Conservation (phyloP, 148 eudicot genomes). For the Linanthus parryae region DNA sequence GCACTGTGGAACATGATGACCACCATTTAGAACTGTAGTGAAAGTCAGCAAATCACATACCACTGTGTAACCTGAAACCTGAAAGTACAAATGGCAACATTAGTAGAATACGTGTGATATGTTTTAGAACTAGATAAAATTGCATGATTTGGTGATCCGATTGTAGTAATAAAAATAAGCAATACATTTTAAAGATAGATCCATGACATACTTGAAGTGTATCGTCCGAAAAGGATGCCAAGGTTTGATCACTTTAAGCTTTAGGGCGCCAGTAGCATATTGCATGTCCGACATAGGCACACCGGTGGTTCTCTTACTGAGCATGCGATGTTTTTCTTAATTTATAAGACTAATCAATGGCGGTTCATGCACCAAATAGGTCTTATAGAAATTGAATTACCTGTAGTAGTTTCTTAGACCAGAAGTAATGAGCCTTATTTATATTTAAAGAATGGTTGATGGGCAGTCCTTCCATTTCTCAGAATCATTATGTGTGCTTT, state of each 20-base stretch:
- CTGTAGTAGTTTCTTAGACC: constrained; percentile 28
- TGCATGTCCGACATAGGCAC: constrained; percentile 28
- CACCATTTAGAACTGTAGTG: background rate
- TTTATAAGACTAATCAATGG: no score
- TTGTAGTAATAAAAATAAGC: no score
- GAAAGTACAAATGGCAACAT: background rate
- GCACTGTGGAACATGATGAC: background rate
- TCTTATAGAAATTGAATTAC: constrained; percentile 14
- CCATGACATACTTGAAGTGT: no score
- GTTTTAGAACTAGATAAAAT: background rate
- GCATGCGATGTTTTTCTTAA: no score
- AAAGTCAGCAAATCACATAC: constrained; percentile 9
- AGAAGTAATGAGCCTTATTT: constrained; percentile 24
- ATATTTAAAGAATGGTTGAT: constrained; percentile 27
- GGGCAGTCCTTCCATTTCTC: constrained; percentile 41
- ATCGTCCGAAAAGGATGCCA: constrained; percentile 22
- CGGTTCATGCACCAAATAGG: no score
- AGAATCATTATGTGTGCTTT: no score
- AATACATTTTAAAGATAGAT: no score
- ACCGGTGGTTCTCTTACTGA: no score
- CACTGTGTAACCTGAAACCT: constrained; percentile 12
- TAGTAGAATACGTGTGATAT: background rate
- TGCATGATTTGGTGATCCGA: no score
- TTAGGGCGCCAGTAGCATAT: constrained; percentile 19
- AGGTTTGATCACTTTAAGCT: constrained; percentile 23